Percentiles rank a stretch among this genome's conserved stretches.
phyloP scores from a whole-genome alignment of 345 rosid genomes.

The Salix caprea region DNA sequence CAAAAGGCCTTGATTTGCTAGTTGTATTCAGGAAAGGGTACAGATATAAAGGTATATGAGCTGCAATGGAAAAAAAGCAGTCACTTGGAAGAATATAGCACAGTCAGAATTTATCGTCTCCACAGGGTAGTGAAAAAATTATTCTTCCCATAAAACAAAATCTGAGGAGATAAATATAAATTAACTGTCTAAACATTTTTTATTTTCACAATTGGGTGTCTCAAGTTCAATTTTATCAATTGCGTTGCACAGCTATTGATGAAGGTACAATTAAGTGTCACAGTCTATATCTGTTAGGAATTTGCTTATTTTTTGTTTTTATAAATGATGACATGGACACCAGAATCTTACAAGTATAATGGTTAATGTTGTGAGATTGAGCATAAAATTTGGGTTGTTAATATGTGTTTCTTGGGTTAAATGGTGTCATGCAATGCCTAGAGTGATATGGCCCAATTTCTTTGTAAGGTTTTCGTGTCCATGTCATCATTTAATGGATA shows the following conservation, averaged over 20 bases:
- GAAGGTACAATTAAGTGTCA: too few relatives aligned
- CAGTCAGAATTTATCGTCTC: neutral
- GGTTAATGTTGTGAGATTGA: too few relatives aligned
- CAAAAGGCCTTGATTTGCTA: constrained; percentile 95
- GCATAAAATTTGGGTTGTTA: too few relatives aligned
- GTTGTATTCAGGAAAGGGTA: constrained; percentile 94
- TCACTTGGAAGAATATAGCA: neutral
- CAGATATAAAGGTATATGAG: constrained; percentile 91
- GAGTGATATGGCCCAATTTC: neutral
- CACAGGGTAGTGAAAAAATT: neutral
- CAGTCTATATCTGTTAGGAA: neutral
- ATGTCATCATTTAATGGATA: neutral
- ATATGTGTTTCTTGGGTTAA: neutral
- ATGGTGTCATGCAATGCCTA: neutral
- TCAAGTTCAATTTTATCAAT: neutral
- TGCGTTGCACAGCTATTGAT: neutral
- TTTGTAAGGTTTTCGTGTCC: neutral
- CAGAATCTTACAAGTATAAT: neutral
- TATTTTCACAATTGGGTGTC: neutral
- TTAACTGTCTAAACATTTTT: too few relatives aligned
- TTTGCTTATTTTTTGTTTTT: too few relatives aligned
- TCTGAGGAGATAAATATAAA: too few relatives aligned
- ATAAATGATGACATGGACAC: neutral
- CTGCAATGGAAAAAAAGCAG: constrained; percentile 37
- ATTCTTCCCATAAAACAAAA: neutral